Conservation (phyloP, 108 stramenopile genomes). For the Conticribra weissflogii region DNA sequence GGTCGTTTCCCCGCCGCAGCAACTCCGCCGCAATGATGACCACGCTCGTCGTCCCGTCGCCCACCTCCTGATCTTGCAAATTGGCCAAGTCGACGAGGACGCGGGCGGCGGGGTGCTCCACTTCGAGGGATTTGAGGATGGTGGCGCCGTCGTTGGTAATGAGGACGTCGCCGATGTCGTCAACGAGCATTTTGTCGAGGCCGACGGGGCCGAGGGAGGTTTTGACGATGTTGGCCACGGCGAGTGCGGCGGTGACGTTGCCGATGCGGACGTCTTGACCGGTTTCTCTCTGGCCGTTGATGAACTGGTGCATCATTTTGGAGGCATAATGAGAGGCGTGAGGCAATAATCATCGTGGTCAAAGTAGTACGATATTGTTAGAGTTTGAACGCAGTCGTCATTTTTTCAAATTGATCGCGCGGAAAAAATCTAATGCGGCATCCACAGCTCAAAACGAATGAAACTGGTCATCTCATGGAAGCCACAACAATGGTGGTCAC, state of each 20-base stretch:
- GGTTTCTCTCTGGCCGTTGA: constrained; percentile 85
- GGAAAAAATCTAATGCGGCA: too few relatives aligned
- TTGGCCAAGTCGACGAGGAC: constrained; percentile 98
- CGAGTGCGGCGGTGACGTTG: constrained; percentile 97
- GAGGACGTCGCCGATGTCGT: constrained; percentile 98
- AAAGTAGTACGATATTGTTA: too few relatives aligned
- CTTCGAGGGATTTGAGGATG: constrained; percentile 96
- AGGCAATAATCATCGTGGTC: too few relatives aligned
- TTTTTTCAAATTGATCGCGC: too few relatives aligned
- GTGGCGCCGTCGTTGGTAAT: constrained; percentile 99
- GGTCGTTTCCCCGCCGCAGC: constrained; percentile 93
- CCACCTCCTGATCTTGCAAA: constrained; percentile 98
- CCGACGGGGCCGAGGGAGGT: constrained; percentile 98
- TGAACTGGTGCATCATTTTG: constrained; percentile 52
- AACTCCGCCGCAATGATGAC: constrained; percentile 98
- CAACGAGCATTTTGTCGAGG: constrained; percentile 99
- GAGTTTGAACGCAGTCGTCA: too few relatives aligned
- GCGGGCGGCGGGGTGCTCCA: constrained; percentile 99
- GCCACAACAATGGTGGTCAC: too few relatives aligned
- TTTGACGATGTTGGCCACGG: constrained; percentile 99
- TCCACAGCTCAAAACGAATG: too few relatives aligned
- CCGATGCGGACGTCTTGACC: constrained; percentile 93
- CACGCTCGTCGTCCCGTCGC: constrained; percentile 98
- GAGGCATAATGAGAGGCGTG: constrained; percentile 1
- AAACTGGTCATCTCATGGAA: too few relatives aligned